Base-by-base conservation (phyloP, 352 stramenopile genomes). In the Pseudoperonospora humuli region DNA sequence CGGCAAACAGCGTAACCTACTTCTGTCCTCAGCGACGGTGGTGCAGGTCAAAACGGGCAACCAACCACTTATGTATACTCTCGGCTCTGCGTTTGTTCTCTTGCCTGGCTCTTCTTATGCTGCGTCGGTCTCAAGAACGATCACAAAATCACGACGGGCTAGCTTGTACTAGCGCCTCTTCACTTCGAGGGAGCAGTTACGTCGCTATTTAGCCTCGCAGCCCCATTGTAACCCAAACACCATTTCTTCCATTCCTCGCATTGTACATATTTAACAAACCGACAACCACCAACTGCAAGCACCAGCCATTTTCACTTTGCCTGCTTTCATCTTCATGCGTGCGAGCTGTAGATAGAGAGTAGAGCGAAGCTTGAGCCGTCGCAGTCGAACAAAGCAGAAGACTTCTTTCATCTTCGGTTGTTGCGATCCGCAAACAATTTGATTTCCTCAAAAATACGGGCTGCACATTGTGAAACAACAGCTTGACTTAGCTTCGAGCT, bases 371-470 rank as follows among this genome's bases (percentile, higher is more conserved):
- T 57, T 45, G 42, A 39, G 27, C 35, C 24, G 20, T 55, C 33
- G 41, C 50, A 42, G 34, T 62, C 42, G 26, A 45, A 45, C 36
- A 54, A 25, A 59, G 32, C 60, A 18, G 38, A 46, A 66, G 39
- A 58, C 14, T 65, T 46, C 43, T 39, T 60, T 85, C 61, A 84
- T 82, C 71, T 83, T 61, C 53, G 67, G 51, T 76, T 86, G 45
- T 82, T 87, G 33, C 65, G 64, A 38, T 85, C 60, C 27, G 73
- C 62, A 51, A 90, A 93, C 38, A 85, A 19, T 70, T 87, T 84
- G 46, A 94, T 88, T 64, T 94, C 82, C 44, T 91, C 75, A 52
- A 84, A 91, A 50, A 94, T 92, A 54, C 77, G 79, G 36, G 61
- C 82, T 91, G 45, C 18, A 48, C 14, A 52, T 41, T 19, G 21